Base-by-base conservation (phyloP, 768 basidiomycete genomes). In the Cyathus striatus region DNA sequence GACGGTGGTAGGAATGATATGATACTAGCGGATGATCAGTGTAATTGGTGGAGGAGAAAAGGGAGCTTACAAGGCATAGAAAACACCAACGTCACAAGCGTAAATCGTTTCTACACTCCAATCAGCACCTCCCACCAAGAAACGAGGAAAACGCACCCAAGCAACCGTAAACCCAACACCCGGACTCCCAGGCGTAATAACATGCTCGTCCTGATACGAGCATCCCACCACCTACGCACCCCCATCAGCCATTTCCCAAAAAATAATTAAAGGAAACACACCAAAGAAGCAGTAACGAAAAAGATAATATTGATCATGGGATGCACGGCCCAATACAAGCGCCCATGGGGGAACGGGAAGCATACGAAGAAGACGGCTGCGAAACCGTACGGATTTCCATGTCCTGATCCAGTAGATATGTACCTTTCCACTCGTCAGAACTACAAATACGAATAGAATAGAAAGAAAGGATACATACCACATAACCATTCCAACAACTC, bases 271-370 rank as follows among this genome's bases (percentile, higher is more conserved):
- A 30, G 9, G n/a, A n/a, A 36, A 9, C 17, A 9, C 20, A 86
- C 86, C 64, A 88, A 57, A 21, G 68, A 66, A 9, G 69, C 52
- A 1, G 86, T 89, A 6, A 84, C 74, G 51, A 79, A 81, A 53
- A 81, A 76, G 16, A 88, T 75, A 23, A 86, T 65, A 42, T 80
- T 80, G n/a, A 76, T 81, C 70, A 90, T 76, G 0, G 83, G 82
- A 1, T 80, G 71, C 7, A 78, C 80, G 1, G 88, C 84, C 72
- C 76, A 86, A 59, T 90, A 86, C 16, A 90, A 58, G 35, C 83
- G 66, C n/a, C 74, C 69, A 52, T 30, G 86, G 57, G 81, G 73
- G 50, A 85, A 68, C 0, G 89, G 90, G 53, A 83, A 86, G 43
- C 76, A 79, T 2, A 89, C 78, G 4, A 75, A 77, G 39, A 76